Evolutionary conservation across 2,329 filamentous ascomycete genomes (phyloP), one percentile per base, ranked within the genome.

Genomic region (Raffaelea ambrosiae): DNA sequence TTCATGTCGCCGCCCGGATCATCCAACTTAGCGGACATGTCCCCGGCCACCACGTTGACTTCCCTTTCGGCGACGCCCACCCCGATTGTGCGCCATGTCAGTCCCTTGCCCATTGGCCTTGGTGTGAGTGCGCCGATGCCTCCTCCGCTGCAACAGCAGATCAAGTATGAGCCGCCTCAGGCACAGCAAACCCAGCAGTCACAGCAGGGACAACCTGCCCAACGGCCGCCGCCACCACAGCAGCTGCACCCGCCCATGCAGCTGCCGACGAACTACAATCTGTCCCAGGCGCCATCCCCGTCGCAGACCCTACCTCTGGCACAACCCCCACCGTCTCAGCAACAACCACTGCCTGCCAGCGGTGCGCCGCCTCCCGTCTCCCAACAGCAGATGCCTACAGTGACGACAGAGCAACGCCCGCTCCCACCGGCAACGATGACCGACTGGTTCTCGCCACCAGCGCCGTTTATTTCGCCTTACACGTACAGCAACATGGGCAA

Each of bases 381-480:
- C 60, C 66, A 64, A 20, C 70, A 69, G 49, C 66, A 71, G 38
- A 13, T 38, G 8, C 8, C 36, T 3, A 14, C 39, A 35, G 19
- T 29, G 16, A 18, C 18, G 3, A 19, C 45, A 31, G 36, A 10
- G 8, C 43, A 18, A 21, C 35, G 35, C 5, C 35, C 41, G 2
- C 66, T 74, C 20, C 65, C 64, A 3, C 53, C 66, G 3, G 63
- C 66, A 1, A 64, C 63, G 7, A 59, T 67, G 3, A 65, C 66
- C 5, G 65, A 70, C 50, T 80, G 76, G 76, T 78, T 76, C 61
- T 70, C 66, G 11, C 71, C 72, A 0, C 72, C 72, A 8, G 64
- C 72, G 1, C 72, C 71, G 0, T 73, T 78, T 53, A 72, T 78
- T 44, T 72, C 74, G 2, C 74, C 75, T 0, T 77, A 76, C 48